Conservation (phyloP, 2,329 filamentous ascomycete species). For the Fonsecaea monophora region DNA sequence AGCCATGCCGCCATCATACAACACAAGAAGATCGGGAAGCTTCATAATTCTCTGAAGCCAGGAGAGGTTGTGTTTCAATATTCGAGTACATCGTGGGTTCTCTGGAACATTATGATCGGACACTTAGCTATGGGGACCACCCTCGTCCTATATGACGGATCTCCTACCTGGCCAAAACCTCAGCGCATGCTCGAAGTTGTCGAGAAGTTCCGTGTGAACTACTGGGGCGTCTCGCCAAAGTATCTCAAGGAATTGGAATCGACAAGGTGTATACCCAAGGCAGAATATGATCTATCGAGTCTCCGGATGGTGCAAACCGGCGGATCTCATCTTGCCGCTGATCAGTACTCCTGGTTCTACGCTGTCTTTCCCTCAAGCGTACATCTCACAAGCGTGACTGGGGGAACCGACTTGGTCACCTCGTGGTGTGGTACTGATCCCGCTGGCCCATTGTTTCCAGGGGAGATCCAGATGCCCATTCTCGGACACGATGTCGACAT, state of each 20-base stretch:
- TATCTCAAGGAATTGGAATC: conserved; percentile 77
- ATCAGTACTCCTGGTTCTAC: conserved; percentile 20
- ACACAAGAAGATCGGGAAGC: conserved; percentile 63
- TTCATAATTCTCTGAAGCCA: conserved; percentile 57
- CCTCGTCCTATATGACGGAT: conserved; percentile 78
- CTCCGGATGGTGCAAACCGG: conserved; percentile 23
- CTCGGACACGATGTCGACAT: conserved; percentile 52
- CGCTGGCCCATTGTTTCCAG: conserved; percentile 66
- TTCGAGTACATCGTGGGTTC: conserved; percentile 54
- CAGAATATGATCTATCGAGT: conserved; percentile 50
- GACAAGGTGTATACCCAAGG: conserved; percentile 63
- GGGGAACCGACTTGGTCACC: conserved; percentile 44
- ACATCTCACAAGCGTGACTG: conserved; percentile 39
- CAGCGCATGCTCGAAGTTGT: conserved; percentile 51
- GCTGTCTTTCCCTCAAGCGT: conserved; percentile 23
- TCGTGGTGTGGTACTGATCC: conserved; percentile 45
- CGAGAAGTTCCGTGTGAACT: conserved; percentile 67
- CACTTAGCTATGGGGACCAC: conserved; percentile 66
- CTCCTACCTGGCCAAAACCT: conserved; percentile 73
- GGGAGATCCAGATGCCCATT: conserved; percentile 61
- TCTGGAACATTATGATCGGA: conserved; percentile 58
- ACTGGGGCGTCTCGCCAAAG: conserved; percentile 74
- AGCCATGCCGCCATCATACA: conserved; percentile 54
- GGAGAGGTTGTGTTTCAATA: conserved; percentile 55
- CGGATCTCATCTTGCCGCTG: conserved; percentile 26